A percentile compares a stretch with the other conserved stretches of the same genome.
Evolutionary conservation across 2,329 filamentous ascomycete species (phyloP).

Genomic region (Phialophora chinensis): DNA sequence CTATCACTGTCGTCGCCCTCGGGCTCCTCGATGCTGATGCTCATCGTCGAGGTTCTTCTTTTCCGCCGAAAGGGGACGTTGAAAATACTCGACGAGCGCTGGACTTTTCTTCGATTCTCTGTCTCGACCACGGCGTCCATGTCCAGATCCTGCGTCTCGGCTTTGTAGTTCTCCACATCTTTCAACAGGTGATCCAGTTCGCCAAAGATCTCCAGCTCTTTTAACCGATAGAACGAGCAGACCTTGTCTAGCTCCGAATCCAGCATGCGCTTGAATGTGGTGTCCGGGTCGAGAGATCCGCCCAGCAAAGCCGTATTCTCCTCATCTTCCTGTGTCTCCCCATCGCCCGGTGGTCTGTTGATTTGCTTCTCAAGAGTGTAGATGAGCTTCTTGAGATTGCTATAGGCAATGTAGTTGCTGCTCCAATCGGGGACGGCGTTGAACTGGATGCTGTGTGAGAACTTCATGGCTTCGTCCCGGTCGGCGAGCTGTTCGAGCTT

Average conservation of each 20-base stretch:
- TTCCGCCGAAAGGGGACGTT: conserved; percentile 54
- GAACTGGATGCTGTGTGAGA: conserved; percentile 98
- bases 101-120: conserved; percentile 50
- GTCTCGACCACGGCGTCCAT: conserved; percentile 52
- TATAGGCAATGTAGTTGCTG: conserved; percentile 96
- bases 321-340: conserved; percentile 66
- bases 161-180: conserved; percentile 73
- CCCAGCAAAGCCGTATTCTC: conserved; percentile 85
- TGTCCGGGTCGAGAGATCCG: conserved; percentile 72
- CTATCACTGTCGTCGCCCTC: conserved; percentile 57
- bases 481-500: conserved; percentile 38
- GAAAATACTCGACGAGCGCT: conserved; percentile 59
- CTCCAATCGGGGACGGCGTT: conserved; percentile 99
- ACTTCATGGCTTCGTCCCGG: conserved; percentile 76
- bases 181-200: conserved; percentile 78
- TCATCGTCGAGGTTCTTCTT: conserved; percentile 54
- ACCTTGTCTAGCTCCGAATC: conserved; percentile 94
- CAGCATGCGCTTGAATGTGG: conserved; percentile 78
- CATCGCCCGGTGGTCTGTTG: conserved; percentile 62
- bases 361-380: conserved; percentile 90
- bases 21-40: conserved; percentile 60
- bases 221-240: conserved; percentile 84
- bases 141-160: conserved; percentile 57
- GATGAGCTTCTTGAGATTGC: conserved; percentile 98
- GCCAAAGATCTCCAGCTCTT: conserved; percentile 84